Conservation (phyloP, 495 filamentous ascomycete genomes). For the Lichenothelia convexa region DNA sequence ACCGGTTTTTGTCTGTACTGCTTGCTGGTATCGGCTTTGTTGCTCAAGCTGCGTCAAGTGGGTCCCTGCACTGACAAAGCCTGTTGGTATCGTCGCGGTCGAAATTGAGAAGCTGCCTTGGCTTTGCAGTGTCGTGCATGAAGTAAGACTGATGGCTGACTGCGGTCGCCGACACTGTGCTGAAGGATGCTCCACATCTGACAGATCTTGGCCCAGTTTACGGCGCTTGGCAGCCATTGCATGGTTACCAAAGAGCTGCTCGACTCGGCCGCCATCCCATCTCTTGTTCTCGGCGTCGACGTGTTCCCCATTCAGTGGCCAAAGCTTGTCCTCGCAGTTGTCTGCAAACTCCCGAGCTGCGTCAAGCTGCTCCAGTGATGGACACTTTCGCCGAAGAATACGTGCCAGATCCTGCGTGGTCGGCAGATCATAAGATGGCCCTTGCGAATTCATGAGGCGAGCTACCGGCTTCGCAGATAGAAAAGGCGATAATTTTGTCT, state of each 20-base stretch:
- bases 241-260: background rate
- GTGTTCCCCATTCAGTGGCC: constrained; percentile 40
- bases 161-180: no score
- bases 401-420: constrained; percentile 40
- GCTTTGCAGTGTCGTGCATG: constrained; percentile 13
- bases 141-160: constrained; percentile 2
- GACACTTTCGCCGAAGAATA: constrained; percentile 41
- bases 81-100: constrained; percentile 10
- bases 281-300: constrained; percentile 17
- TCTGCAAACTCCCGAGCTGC: constrained; percentile 23
- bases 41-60: constrained; percentile 11
- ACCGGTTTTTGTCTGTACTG: constrained; percentile 5
- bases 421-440: constrained; percentile 35
- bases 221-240: background rate
- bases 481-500: constrained; percentile 46
- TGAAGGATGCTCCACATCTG: background rate
- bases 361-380: constrained; percentile 30
- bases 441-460: constrained; percentile 34
- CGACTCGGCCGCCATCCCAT: constrained; percentile 7
- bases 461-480: constrained; percentile 31
- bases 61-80: constrained; percentile 16
- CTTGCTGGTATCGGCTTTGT: constrained; percentile 7
- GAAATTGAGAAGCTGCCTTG: constrained; percentile 9
- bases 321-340: constrained; percentile 42
- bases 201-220: background rate